Conservation (phyloP, 192 early-diverging fungal genomes). For the Borealophlyctis nickersoniae region DNA sequence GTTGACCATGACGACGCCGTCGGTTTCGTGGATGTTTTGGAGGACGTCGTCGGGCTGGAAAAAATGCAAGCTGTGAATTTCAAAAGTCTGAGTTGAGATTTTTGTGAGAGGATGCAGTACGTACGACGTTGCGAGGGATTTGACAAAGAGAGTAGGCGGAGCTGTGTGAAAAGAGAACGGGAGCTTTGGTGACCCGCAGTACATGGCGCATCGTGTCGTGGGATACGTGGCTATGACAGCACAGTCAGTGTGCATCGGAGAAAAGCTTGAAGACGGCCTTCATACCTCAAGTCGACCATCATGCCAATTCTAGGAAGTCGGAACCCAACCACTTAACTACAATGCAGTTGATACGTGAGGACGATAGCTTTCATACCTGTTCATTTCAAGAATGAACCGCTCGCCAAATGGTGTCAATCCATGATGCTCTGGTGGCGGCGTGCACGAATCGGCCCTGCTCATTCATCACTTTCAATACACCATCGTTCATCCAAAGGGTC, state of each 20-base stretch:
- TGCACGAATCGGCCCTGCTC: slow-evolving; percentile 44
- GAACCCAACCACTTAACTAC: not conserved
- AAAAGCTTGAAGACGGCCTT: not conserved
- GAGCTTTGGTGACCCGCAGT: slow-evolving; percentile 47
- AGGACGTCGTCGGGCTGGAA: slow-evolving; percentile 52
- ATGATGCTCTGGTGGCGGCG: slow-evolving; percentile 32
- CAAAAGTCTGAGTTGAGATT: not conserved
- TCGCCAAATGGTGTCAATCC: slow-evolving; percentile 58
- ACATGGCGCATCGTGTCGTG: slow-evolving; percentile 57
- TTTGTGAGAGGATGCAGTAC: not conserved
- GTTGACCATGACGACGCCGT: slow-evolving; percentile 67
- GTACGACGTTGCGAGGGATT: slow-evolving; percentile 54
- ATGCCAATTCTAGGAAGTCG: slow-evolving; percentile 45
- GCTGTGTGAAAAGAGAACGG: slow-evolving; percentile 62
- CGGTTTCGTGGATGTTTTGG: slow-evolving; percentile 33
- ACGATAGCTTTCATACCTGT: slow-evolving; percentile 30
- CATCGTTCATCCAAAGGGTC: no score
- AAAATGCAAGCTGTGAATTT: no score
- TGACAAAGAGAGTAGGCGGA: slow-evolving; percentile 48
- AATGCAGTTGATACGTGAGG: not conserved
- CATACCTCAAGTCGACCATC: slow-evolving; percentile 62
- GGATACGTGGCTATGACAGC: slow-evolving; percentile 48
- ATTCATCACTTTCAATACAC: not conserved
- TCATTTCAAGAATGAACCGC: slow-evolving; percentile 62
- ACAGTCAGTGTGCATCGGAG: not conserved